Evolutionary conservation across 306 rosid genomes (phyloP), one percentile per base, ranked within the genome.

Genomic region (Astragalus membranaceus): DNA sequence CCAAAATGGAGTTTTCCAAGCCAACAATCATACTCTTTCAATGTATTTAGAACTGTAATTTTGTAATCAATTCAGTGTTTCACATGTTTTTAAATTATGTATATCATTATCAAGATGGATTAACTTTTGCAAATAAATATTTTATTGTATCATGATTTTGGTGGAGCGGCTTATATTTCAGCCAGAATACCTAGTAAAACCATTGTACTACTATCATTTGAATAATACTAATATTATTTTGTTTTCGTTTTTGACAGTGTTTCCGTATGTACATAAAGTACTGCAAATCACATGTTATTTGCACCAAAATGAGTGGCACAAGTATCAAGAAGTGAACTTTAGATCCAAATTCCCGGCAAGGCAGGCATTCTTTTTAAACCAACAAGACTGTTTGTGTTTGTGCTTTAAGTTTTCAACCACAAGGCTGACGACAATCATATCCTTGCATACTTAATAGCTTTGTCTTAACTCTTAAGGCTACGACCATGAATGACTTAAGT

Each of bases 1-100:
- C 63, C 15, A 69, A 61, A 56, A 52, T 51, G 69, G 66, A 51
- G 60, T 58, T 73, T 48, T 37, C 60, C 30, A 15, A 68, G 75
- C 70, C 56, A 15, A 15, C 46, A 46, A 39, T 55, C 52, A 46
- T 66, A 73, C 43, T 69, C 79, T 70, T 78, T 47, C 57, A 44
- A 10, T 82, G 88, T 81, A 80, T 44, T 74, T 81, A 81, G 73
- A 81, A 11, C 35, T 73, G 61, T 72, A 67, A 23, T 47, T 77
- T 69, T 69, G 86, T 78, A 84, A 80, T 73, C 83, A 84, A 33
- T 51, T 61, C 78, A 77, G 33, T 43, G 65, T 66, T 77, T 67
- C 75, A 70, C 50, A 46, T 64, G 47, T 55, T 69, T 11, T 58
- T 54, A 64, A 63, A 75, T 61, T 69, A 48, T 69, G 64, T 67